Evolutionary conservation across 2,329 filamentous ascomycete species (phyloP).

Genomic region (Hortaea sp.): DNA sequence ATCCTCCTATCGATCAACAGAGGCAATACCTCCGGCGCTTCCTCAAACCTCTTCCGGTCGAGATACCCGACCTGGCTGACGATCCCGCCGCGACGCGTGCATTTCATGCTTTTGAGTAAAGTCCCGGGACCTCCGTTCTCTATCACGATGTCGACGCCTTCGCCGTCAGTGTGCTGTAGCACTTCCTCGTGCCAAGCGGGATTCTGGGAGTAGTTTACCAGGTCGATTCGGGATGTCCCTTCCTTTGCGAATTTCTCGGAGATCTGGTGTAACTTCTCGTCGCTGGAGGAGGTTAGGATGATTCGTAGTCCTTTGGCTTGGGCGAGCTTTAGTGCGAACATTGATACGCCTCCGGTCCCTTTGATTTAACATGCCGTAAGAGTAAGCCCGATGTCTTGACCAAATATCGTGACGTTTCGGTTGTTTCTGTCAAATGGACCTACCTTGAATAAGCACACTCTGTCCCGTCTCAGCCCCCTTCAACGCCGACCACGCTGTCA

Average conservation of each 20-base stretch:
- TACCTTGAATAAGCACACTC: constrained; percentile 37
- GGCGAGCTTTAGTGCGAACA: constrained; percentile 21
- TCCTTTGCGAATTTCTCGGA: constrained; percentile 43
- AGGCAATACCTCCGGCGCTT: constrained; percentile 2
- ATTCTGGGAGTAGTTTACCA: constrained; percentile 49
- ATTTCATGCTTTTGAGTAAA: constrained; percentile 27
- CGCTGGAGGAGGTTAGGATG: constrained; percentile 43
- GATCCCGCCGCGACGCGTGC: constrained; percentile 13
- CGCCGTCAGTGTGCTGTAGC: constrained; percentile 30
- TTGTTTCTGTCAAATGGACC: not conserved
- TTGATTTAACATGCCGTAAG: not conserved
- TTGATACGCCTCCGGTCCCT: constrained; percentile 14
- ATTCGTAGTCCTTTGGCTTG: constrained; percentile 23
- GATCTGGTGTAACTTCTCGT: constrained; percentile 42
- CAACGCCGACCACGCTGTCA: constrained; percentile 36
- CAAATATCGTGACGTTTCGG: not conserved
- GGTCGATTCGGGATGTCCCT: constrained; percentile 19
- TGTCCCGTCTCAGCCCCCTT: constrained; percentile 30
- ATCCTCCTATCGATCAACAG: constrained; percentile 5
- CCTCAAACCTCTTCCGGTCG: constrained; percentile 27
- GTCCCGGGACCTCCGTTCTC: constrained; percentile 38
- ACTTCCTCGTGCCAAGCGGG: constrained; percentile 49
- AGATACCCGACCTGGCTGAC: constrained; percentile 8
- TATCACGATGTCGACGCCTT: constrained; percentile 35
- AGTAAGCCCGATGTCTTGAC: too few relatives aligned